Evolutionary conservation across 805 yeast species (phyloP).

Genomic region (Ogataea dorogensis): DNA sequence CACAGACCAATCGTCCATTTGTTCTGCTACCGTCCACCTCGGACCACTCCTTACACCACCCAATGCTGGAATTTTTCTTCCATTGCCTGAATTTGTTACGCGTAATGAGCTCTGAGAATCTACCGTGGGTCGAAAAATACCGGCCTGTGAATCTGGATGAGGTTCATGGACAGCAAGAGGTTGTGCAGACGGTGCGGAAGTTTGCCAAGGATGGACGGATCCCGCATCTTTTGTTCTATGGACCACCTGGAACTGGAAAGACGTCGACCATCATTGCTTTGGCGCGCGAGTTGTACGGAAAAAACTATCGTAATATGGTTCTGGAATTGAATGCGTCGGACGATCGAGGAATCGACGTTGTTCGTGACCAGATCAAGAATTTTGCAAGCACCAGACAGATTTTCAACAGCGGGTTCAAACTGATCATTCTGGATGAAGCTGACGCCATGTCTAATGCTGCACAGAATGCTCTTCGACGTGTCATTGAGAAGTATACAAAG

Average conservation of each 20-base stretch:
- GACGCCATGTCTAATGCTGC: constrained; percentile 92
- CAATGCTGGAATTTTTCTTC: too few species aligned
- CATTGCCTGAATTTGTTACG: constrained; percentile 1
- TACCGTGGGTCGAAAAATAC: constrained; percentile 95
- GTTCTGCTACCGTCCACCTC: constrained; percentile 7
- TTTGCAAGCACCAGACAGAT: constrained; percentile 96
- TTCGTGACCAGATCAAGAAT: constrained; percentile 94
- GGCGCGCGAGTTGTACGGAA: constrained; percentile 84
- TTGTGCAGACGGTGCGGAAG: constrained; percentile 78
- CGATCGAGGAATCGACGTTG: constrained; percentile 97
- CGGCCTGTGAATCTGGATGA: constrained; percentile 84
- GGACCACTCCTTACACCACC: constrained; percentile 7
- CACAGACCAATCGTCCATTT: constrained; percentile 7
- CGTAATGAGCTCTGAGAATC: constrained; percentile 37
- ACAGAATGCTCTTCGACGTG: constrained; percentile 77
- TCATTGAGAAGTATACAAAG: constrained; percentile 89
- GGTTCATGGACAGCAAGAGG: constrained; percentile 87
- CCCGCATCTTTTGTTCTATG: constrained; percentile 92
- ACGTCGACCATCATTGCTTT: constrained; percentile 86
- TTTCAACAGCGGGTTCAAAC: constrained; percentile 79
- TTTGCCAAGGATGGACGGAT: constrained; percentile 80
- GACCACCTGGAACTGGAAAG: constrained; percentile 94
- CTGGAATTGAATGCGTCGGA: constrained; percentile 94
- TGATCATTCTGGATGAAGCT: constrained; percentile 93
- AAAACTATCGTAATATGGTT: constrained; percentile 80